These are phyloP conservation scores for Mycena floridula DNA, from an alignment of 768 basidiomycete species.

Conservation along the genomic window DNA sequence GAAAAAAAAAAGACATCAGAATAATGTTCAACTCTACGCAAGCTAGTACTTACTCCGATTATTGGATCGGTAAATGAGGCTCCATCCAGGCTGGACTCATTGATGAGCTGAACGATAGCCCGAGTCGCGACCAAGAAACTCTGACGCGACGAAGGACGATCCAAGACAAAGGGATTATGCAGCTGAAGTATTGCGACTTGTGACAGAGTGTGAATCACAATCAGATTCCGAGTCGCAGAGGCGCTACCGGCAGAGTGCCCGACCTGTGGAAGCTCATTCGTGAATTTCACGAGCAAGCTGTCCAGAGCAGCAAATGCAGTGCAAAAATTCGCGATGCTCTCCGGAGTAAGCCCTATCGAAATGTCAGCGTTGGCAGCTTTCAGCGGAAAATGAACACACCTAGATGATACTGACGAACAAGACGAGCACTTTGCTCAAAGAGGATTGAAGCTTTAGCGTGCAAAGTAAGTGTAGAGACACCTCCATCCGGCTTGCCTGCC, in stretches of 20 bases:
- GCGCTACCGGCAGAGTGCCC: slow-evolving; percentile 10
- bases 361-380: slow-evolving; percentile 2
- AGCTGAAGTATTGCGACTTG: slow-evolving; percentile 27
- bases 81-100: slow-evolving; percentile 2
- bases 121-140: slow-evolving; percentile 8
- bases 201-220: slow-evolving; percentile 26
- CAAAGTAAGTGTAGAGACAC: slow-evolving; percentile 18
- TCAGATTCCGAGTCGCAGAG: too few relatives aligned
- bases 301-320: slow-evolving; percentile 18
- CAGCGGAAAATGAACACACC: slow-evolving; percentile 11
- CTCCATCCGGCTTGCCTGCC: slow-evolving; percentile 16
- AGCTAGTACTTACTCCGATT: slow-evolving; percentile 8
- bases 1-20: too few relatives aligned
- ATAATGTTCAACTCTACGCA: background rate
- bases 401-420: slow-evolving; percentile 8
- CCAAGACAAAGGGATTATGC: slow-evolving; percentile 13
- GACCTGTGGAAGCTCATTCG: slow-evolving; percentile 10
- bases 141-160: slow-evolving; percentile 6
- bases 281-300: slow-evolving; percentile 19
- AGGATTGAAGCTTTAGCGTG: slow-evolving; percentile 27
- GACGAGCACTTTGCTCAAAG: slow-evolving; percentile 23
- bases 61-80: slow-evolving; percentile 12
- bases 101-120: slow-evolving; percentile 8
- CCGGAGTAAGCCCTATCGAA: slow-evolving; percentile 1
- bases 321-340: background rate